These are phyloP conservation scores for Phyllosticta citribraziliensis DNA, from an alignment of 2,329 filamentous ascomycete species.

Conservation along the genomic window DNA sequence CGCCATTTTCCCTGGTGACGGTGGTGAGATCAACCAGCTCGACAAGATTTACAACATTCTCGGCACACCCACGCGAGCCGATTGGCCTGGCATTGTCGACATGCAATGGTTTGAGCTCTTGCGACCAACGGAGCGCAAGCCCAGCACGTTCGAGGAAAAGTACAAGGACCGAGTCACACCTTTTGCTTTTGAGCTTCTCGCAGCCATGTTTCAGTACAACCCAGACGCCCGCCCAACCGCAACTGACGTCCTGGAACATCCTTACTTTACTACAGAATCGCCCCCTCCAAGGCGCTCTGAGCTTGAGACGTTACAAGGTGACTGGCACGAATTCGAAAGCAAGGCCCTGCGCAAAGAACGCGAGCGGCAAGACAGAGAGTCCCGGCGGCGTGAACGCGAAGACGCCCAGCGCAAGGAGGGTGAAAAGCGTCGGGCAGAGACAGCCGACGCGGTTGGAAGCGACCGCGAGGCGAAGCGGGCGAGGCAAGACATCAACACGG, in stretches of 20 bases:
- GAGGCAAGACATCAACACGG: conserved; percentile 7
- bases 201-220: conserved; percentile 82
- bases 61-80: conserved; percentile 71
- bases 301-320: conserved; percentile 73
- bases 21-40: conserved; percentile 88
- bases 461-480: conserved; percentile 23
- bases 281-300: conserved; percentile 67
- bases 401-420: conserved; percentile 18
- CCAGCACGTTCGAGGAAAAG: conserved; percentile 69
- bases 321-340: conserved; percentile 98
- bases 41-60: conserved; percentile 94
- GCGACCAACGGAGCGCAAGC: conserved; percentile 62
- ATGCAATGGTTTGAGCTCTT: conserved; percentile 97
- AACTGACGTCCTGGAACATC: conserved; percentile 71
- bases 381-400: conserved; percentile 22
- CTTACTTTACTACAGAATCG: conserved; percentile 82
- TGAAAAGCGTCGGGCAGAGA: conserved; percentile 24
- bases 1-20: conserved; percentile 91
- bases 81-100: conserved; percentile 85
- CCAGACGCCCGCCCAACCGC: conserved; percentile 75
- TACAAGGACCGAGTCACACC: conserved; percentile 70
- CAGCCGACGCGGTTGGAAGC: conserved; percentile 18
- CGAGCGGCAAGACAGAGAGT: conserved; percentile 55
- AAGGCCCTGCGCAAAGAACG: conserved; percentile 89
- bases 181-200: conserved; percentile 72